Percentiles rank a stretch among this genome's conserved stretches.
Conservation (phyloP, 176 grass and related monocot species). For the Triticum monococcum region DNA sequence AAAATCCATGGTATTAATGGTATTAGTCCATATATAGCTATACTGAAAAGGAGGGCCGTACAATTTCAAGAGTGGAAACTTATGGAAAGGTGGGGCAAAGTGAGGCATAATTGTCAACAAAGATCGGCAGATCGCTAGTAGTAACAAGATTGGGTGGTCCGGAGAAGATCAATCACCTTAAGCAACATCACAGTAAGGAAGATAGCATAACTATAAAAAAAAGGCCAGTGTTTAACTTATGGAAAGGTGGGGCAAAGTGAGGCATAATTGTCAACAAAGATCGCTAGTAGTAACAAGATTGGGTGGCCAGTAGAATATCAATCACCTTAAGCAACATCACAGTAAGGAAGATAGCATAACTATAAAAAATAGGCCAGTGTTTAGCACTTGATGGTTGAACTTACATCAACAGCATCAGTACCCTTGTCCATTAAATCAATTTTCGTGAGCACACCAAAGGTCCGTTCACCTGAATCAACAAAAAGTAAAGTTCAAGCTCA, state of each 20-base stretch:
- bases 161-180: not conserved
- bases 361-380: not conserved
- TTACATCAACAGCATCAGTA: conserved; percentile 98
- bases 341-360: not conserved
- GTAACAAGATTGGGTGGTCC: not conserved
- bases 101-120: not conserved
- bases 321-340: not conserved
- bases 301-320: not conserved
- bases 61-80: not conserved
- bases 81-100: not conserved
- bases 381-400: conserved; percentile 28
- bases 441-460: conserved; percentile 97
- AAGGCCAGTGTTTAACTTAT: not conserved
- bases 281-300: not conserved
- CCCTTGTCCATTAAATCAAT: conserved; percentile 99
- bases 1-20: not conserved
- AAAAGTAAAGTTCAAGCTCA: conserved; percentile 16
- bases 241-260: not conserved
- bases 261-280: not conserved
- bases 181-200: not conserved
- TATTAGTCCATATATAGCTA: not conserved
- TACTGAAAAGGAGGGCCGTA: not conserved
- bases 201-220: not conserved
- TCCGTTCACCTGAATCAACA: conserved; percentile 80
- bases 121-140: not conserved